phyloP scores from a whole-genome alignment of 2,329 filamentous ascomycete genomes.

The Botryosphaeria dothidea region DNA sequence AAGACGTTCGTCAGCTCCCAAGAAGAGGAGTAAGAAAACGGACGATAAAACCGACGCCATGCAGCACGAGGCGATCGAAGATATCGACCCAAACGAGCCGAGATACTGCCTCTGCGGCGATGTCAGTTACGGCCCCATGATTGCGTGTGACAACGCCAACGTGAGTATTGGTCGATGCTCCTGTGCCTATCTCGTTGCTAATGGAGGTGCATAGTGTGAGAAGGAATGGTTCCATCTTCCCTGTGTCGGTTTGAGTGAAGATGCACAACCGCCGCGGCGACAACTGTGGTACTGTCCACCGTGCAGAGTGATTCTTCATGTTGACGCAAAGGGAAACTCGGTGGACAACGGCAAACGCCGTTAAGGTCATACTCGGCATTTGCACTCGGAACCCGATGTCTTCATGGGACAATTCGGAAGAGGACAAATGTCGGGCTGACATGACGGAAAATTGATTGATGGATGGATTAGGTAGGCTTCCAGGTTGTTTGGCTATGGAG shows the following conservation, averaged over 20 bases:
- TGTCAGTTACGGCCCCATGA: conserved; percentile 81
- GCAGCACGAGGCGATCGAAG: conserved; percentile 24
- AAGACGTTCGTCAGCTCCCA: conserved; percentile 61
- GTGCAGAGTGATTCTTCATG: conserved; percentile 48
- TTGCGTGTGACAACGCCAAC: conserved; percentile 76
- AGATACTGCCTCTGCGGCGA: conserved; percentile 77
- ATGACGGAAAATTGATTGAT: not conserved
- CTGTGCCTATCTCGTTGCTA: not conserved
- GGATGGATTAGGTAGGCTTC: not conserved
- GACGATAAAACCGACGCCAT: conserved; percentile 57
- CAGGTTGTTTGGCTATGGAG: not conserved
- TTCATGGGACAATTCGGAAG: too few species aligned
- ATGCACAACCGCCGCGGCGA: conserved; percentile 62
- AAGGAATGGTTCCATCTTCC: conserved; percentile 84
- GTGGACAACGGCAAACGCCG: conserved; percentile 13
- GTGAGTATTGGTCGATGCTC: conserved; percentile 57
- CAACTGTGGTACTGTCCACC: conserved; percentile 86
- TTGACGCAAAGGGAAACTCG: conserved; percentile 37
- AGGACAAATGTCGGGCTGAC: too few species aligned
- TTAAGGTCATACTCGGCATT: not conserved
- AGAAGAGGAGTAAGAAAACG: conserved; percentile 54
- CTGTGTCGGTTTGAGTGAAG: conserved; percentile 68
- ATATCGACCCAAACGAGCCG: conserved; percentile 72
- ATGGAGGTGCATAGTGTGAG: conserved; percentile 60
- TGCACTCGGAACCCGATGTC: too few species aligned